Percentiles rank a stretch among this genome's conserved stretches.
Conservation (phyloP, 2,329 filamentous ascomycete species). For the Ceratocystis colombiana region DNA sequence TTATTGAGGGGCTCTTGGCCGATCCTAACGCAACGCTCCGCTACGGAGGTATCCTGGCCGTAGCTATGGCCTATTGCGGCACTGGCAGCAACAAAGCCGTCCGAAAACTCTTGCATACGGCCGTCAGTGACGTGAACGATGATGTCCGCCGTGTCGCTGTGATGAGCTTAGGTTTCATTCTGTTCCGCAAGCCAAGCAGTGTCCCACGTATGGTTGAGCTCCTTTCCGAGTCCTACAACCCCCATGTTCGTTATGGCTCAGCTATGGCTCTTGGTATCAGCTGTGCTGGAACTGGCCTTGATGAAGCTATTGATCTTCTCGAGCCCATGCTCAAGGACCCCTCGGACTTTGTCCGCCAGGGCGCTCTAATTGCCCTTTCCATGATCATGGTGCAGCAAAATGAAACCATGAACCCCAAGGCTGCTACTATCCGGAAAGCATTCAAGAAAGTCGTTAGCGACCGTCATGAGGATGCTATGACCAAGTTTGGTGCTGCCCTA, state of each 20-base stretch:
- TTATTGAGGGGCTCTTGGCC: conserved; percentile 85
- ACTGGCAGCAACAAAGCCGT: conserved; percentile 98
- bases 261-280: conserved; percentile 98
- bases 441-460: conserved; percentile 90
- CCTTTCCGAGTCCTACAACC: conserved; percentile 96
- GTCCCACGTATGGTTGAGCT: conserved; percentile 98
- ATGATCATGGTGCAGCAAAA: conserved; percentile 99
- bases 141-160: conserved; percentile 93
- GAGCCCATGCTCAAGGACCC: conserved; percentile 99
- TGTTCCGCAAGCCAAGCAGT: conserved; percentile 94
- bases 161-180: conserved; percentile 94
- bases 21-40: conserved; percentile 88
- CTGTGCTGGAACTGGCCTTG: conserved; percentile 87
- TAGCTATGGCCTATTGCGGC: conserved; percentile 92
- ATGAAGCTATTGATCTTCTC: conserved; percentile 90
- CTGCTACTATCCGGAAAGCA: conserved; percentile 78
- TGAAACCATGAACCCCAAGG: conserved; percentile 96
- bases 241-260: conserved; percentile 92
- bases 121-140: conserved; percentile 95
- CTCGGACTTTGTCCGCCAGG: conserved; percentile 94
- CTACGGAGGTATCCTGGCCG: conserved; percentile 98
- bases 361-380: conserved; percentile 81
- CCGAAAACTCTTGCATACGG: conserved; percentile 85
- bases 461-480: conserved; percentile 97
- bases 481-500: conserved; percentile 91